Base-by-base conservation (phyloP, 169 alveolate species). In the Cyclospora cayetanensis region DNA sequence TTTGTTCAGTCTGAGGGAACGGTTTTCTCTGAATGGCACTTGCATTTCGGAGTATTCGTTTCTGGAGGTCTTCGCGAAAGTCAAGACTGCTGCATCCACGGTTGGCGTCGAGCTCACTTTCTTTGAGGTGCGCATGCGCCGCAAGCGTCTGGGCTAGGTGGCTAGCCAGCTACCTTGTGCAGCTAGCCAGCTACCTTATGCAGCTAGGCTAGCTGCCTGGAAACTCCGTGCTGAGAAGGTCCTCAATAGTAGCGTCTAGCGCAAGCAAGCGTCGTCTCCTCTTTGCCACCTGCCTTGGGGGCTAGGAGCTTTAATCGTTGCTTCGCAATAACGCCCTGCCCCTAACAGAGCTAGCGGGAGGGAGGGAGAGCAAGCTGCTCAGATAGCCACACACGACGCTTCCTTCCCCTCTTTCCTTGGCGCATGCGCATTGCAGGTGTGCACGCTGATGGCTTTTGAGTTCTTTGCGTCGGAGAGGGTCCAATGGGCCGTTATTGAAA, bases 401-500 rank as follows among this genome's bases (percentile, higher is more conserved):
- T 4, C 35, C 9, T 35, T 22, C 25, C 39, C 77, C 2, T 18
- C 12, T 35, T 22, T 65, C 77, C 15, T n/a, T 18, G 9, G 72
- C 4, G 41, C 22, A 18, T 29, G 37, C 12, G 2, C 39, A n/a
- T 18, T 15, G 12, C 90, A 74, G 90, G 27, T 65, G 29, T 4
- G 27, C 83, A 79, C 92, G 41, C 92, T 41, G 66, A 90, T 79
- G n/a, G 95, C 95, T 7, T 95, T 97, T 83, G 60, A 94, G 70
- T 93, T 95, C 42, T 97, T 95, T 85, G 82, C 72, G 42, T 94
- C 94, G 29, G 43, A 93, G 70, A 63, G 93, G 29, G 98, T 95
- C 2, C 98, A 98, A 66, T 96, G 95, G 92, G 98, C 97, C 20
- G 97, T 97, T 22, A 41, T 97, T 27, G 99, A 97, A 93, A 94